Evolutionary conservation across 805 yeast genomes (phyloP), one percentile per base, ranked within the genome.

Genomic region (Phaffomyces thermotolerans): DNA sequence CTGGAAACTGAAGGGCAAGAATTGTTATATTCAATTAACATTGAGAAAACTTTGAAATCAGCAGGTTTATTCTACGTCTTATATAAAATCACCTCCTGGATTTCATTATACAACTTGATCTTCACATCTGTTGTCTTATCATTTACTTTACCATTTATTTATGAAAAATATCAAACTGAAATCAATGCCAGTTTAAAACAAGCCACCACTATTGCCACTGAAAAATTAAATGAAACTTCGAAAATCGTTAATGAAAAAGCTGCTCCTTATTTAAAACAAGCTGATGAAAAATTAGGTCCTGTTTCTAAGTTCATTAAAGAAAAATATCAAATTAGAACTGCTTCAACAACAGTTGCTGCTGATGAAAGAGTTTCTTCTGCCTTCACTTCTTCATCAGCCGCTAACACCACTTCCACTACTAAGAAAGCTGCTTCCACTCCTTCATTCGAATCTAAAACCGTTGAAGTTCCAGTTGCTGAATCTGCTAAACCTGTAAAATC

Each of bases 61-160:
- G 90, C 87, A 43, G 79, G 80, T 57, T 58, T 67, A 33, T 67
- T 81, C n/a, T 86, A 75, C 65, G 59, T 80, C 41, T 66, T 79
- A 50, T 84, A 78, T 73, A 76, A 80, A 64, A 66, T 89, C 56
- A 84, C 95, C 51, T 79, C 86, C 29, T 71, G 81, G 76, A 69
- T 89, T 62, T 77, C 95, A 22, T 64, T 90, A 45, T 84, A 82
- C 76, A 71, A 83, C 25, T 65, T 89, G 53, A 56, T 79, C 27
- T 70, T 83, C 53, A 60, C 76, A 40, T 63, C 78, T 36, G 79
- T 81, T 39, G 63, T 85, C 39, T 59, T 71, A 18, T 73, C 83
- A 14, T 91, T 91, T 74, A 65, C 95, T 36, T 68, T 76, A 37
- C 98, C 98, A 46, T 76, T 75, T 25, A 58, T 83, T 49, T 91